Percentiles rank a stretch among this genome's conserved stretches.
Conservation (phyloP, 2,329 filamentous ascomycete genomes). For the Cladosporium velox region DNA sequence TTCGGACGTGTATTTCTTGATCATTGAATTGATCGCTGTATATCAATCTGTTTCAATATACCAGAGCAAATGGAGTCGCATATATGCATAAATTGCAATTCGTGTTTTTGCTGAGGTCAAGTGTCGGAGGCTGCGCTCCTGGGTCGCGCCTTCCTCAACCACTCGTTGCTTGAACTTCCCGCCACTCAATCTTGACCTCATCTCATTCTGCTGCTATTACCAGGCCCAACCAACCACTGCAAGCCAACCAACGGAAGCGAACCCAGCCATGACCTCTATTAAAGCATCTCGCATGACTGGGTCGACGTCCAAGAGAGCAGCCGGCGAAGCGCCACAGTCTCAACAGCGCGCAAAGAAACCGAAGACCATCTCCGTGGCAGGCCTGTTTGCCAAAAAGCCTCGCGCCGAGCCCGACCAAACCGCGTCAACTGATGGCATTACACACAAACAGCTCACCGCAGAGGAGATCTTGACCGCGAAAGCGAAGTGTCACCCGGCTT, state of each 20-base stretch:
- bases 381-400: slow-evolving; percentile 15
- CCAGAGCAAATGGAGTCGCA: neutral
- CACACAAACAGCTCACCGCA: neutral
- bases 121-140: neutral
- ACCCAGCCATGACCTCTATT: neutral
- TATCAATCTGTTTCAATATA: slow-evolving; percentile 14
- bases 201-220: neutral
- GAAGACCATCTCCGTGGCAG: slow-evolving; percentile 10
- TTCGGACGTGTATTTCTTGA: neutral
- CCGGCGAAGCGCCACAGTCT: neutral
- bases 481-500: slow-evolving; percentile 16
- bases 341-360: slow-evolving; percentile 4
- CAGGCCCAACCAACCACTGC: neutral
- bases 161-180: neutral
- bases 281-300: neutral
- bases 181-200: neutral
- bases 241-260: neutral
- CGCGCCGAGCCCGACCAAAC: neutral
- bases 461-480: slow-evolving; percentile 7
- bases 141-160: slow-evolving; percentile 4
- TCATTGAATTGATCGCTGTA: slow-evolving; percentile 1
- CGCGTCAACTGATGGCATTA: neutral
- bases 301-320: neutral
- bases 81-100: neutral
- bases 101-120: neutral